Conservation (phyloP, 352 stramenopile genomes). For the Phytopythium ostracodes region DNA sequence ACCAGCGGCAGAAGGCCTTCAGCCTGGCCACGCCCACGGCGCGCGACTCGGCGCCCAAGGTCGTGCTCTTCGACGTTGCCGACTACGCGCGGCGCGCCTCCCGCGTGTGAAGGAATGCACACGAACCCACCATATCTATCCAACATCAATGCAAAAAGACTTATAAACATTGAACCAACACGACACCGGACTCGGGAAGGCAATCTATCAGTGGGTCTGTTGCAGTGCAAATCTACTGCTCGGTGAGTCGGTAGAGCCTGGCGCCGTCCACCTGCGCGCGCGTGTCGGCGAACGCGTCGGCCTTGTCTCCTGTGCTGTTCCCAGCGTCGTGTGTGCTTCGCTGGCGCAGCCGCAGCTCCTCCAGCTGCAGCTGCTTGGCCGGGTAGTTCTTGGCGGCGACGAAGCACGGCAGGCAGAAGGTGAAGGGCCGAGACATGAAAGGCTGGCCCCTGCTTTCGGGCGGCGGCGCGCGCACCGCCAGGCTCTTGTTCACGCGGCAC, state of each 20-base stretch:
- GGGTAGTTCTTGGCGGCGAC: slow-evolving; percentile 22
- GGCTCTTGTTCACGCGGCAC: slow-evolving; percentile 21
- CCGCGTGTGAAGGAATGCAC: neutral
- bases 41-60: slow-evolving; percentile 8
- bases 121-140: slow-evolving; percentile 3
- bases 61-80: slow-evolving; percentile 6
- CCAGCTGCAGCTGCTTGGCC: slow-evolving; percentile 23
- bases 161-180: neutral
- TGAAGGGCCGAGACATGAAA: slow-evolving; percentile 17
- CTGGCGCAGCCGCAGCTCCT: slow-evolving; percentile 17
- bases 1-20: slow-evolving; percentile 6
- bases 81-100: slow-evolving; percentile 2
- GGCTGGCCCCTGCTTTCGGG: slow-evolving; percentile 8
- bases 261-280: neutral
- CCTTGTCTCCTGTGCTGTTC: too few species aligned
- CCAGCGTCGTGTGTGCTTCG: too few species aligned
- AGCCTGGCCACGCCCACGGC: neutral
- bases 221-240: too few species aligned
- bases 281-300: neutral
- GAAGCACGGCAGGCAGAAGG: slow-evolving; percentile 38
- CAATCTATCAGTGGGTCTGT: too few species aligned
- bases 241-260: neutral
- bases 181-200: too few species aligned
- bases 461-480: slow-evolving; percentile 14
- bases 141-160: neutral